phyloP scores from a whole-genome alignment of 1,284 basidiomycete species.

The Cutaneotrichosporon mucoides region DNA sequence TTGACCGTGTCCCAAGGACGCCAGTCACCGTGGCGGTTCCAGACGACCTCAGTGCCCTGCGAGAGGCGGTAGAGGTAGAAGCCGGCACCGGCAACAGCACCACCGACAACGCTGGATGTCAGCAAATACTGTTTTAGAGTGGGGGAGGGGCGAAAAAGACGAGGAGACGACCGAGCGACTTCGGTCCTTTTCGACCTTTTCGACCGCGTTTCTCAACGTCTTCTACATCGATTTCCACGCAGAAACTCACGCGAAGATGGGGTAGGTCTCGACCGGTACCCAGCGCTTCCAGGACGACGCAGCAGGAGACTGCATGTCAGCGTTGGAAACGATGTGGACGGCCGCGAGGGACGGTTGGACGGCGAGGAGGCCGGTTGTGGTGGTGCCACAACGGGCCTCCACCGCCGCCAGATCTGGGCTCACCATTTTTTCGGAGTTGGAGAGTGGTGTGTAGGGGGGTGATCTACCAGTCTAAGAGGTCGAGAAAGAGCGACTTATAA shows the following conservation, averaged over 20 bases:
- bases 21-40: slow-evolving; percentile 46
- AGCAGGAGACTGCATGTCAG: slow-evolving; percentile 7
- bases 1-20: slow-evolving; percentile 47
- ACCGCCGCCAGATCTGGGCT: too few species aligned
- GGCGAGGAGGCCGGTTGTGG: neutral
- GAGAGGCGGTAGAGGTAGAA: slow-evolving; percentile 44
- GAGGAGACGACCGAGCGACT: neutral
- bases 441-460: too few species aligned
- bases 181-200: too few species aligned
- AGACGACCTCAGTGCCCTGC: slow-evolving; percentile 45
- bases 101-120: slow-evolving; percentile 33
- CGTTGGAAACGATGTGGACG: neutral
- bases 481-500: too few species aligned
- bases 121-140: neutral
- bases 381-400: neutral
- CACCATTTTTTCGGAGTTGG: too few species aligned
- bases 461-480: too few species aligned
- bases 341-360: neutral
- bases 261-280: slow-evolving; percentile 33
- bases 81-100: slow-evolving; percentile 38
- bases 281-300: slow-evolving; percentile 22
- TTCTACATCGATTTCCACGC: neutral
- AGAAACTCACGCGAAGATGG: slow-evolving; percentile 37
- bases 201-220: too few species aligned
- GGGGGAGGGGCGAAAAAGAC: neutral